These are phyloP conservation scores for Cercospora zeae-maydis DNA, from an alignment of 2,329 filamentous ascomycete genomes.

Conservation along the genomic window DNA sequence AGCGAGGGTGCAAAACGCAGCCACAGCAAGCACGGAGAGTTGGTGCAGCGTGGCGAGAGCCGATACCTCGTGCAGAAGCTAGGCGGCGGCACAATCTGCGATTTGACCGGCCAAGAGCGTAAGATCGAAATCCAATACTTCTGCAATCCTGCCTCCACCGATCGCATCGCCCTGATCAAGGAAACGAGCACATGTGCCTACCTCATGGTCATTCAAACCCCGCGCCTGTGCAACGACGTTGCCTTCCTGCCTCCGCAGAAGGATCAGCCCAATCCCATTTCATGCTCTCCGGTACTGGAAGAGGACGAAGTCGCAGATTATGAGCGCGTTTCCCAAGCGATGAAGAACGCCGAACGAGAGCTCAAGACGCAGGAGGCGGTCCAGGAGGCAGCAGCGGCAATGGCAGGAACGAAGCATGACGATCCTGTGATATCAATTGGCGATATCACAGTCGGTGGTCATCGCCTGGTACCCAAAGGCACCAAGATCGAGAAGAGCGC, in stretches of 20 bases:
- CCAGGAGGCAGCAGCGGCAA: constrained; percentile 35
- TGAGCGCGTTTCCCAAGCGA: constrained; percentile 29
- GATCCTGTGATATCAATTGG: constrained; percentile 45
- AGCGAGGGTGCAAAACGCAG: constrained; percentile 31
- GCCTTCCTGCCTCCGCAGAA: constrained; percentile 80
- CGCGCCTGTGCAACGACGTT: constrained; percentile 79
- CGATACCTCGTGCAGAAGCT: constrained; percentile 82
- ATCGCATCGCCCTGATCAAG: constrained; percentile 89
- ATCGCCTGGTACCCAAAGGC: constrained; percentile 53
- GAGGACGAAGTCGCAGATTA: constrained; percentile 49
- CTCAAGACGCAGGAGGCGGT: constrained; percentile 23
- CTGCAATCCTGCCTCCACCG: constrained; percentile 70
- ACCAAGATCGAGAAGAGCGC: constrained; percentile 54
- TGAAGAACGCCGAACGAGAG: constrained; percentile 22
- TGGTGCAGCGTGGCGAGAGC: constrained; percentile 79
- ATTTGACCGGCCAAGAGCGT: constrained; percentile 75
- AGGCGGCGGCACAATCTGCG: constrained; percentile 75
- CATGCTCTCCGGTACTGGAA: constrained; percentile 67
- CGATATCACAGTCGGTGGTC: constrained; percentile 57
- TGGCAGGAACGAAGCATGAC: constrained; percentile 8
- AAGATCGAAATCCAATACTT: constrained; percentile 80
- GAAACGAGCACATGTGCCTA: constrained; percentile 89
- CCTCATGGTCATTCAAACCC: constrained; percentile 88
- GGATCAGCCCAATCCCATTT: constrained; percentile 70
- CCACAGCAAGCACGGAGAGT: constrained; percentile 41